Percentiles rank a stretch among this genome's conserved stretches.
Evolutionary conservation across 805 yeast genomes (phyloP).

Genomic region (Candida jianshihensis): DNA sequence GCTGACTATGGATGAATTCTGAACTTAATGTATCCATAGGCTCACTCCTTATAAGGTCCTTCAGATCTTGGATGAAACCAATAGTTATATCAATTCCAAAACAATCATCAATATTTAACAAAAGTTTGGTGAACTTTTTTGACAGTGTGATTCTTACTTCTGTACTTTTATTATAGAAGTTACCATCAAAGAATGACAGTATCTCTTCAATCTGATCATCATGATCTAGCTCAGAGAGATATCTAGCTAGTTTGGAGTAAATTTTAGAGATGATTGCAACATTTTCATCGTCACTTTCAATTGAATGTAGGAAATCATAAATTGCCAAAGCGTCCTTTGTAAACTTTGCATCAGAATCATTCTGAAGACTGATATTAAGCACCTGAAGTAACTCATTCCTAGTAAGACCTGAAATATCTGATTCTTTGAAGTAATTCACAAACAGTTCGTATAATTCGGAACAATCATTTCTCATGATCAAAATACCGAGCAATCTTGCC

Average conservation of each 20-base stretch:
- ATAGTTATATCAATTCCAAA: slow-evolving; percentile 37
- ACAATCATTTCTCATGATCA: slow-evolving; percentile 22
- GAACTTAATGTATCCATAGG: slow-evolving; percentile 26
- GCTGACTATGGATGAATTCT: slow-evolving; percentile 26
- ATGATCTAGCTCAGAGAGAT: slow-evolving; percentile 10
- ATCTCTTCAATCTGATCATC: slow-evolving; percentile 36
- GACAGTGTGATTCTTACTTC: slow-evolving; percentile 59
- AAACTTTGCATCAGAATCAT: slow-evolving; percentile 9
- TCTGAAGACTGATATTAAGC: slow-evolving; percentile 17
- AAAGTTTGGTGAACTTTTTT: slow-evolving; percentile 51
- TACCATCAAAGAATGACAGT: slow-evolving; percentile 38
- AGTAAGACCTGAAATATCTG: neutral
- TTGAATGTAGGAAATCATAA: neutral
- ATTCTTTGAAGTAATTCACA: slow-evolving; percentile 13
- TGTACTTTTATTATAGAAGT: slow-evolving; percentile 44
- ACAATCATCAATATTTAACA: slow-evolving; percentile 24
- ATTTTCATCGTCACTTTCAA: slow-evolving; percentile 3
- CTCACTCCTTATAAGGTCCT: slow-evolving; percentile 22
- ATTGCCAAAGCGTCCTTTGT: slow-evolving; percentile 1
- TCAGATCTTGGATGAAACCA: slow-evolving; percentile 15
- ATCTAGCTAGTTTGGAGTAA: slow-evolving; percentile 14
- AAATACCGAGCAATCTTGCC: slow-evolving; percentile 23
- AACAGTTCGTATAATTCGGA: slow-evolving; percentile 7
- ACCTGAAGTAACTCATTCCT: slow-evolving; percentile 12
- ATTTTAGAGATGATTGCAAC: slow-evolving; percentile 18